Evolutionary conservation across 2,329 filamentous ascomycete genomes (phyloP).

Genomic region (Monilinia vaccinii-corymbosi): DNA sequence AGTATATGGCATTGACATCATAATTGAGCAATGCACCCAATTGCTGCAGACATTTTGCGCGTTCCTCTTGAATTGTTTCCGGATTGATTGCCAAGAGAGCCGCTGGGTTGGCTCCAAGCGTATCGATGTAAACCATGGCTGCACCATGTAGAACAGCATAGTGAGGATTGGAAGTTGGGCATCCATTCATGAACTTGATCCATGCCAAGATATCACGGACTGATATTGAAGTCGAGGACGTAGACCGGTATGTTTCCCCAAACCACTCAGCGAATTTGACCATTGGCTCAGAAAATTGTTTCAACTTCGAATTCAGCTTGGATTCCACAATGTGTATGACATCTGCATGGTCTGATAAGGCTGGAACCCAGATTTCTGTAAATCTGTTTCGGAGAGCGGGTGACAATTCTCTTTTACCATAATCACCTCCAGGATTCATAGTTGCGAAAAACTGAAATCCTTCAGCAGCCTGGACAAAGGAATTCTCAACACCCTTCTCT

Average conservation of each 20-base stretch:
- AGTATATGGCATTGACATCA: slow-evolving; percentile 59
- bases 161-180: slow-evolving; percentile 33
- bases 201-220: slow-evolving; percentile 88
- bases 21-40: slow-evolving; percentile 56
- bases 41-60: slow-evolving; percentile 62
- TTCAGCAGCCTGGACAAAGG: slow-evolving; percentile 62
- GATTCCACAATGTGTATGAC: slow-evolving; percentile 76
- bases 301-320: slow-evolving; percentile 54
- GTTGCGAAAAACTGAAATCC: slow-evolving; percentile 96
- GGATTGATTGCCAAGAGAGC: slow-evolving; percentile 69
- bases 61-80: slow-evolving; percentile 60
- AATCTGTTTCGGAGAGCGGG: slow-evolving; percentile 92
- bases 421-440: slow-evolving; percentile 98
- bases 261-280: slow-evolving; percentile 92
- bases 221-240: slow-evolving; percentile 68
- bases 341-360: slow-evolving; percentile 76
- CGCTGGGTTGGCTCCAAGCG: slow-evolving; percentile 88
- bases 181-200: slow-evolving; percentile 80
- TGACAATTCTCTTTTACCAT: slow-evolving; percentile 94
- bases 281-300: slow-evolving; percentile 56
- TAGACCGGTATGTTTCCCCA: slow-evolving; percentile 68
- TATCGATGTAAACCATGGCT: slow-evolving; percentile 91
- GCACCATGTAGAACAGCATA: slow-evolving; percentile 70
- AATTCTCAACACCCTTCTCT: slow-evolving; percentile 83
- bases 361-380: slow-evolving; percentile 96